Base-by-base conservation (phyloP, 352 stramenopile species). In the Bremia lactucae region DNA sequence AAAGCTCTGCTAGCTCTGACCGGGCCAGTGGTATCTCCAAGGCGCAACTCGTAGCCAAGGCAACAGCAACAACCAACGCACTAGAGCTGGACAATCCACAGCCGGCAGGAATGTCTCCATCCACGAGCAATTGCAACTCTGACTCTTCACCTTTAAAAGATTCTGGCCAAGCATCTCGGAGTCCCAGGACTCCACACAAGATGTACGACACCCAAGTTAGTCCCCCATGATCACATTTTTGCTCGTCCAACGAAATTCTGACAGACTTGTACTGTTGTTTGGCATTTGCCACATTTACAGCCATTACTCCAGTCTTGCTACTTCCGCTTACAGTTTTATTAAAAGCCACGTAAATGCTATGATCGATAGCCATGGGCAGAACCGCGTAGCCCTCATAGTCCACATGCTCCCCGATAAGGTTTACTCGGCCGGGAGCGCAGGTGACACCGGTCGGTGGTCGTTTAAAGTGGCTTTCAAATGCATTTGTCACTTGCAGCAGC, bases 331-430 rank as follows among this genome's bases (percentile, higher is more conserved):
- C 8, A 4, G 42, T 29, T 4, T 31, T 33, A 15, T 23, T 47
- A 25, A 85, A 72, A 2, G 72, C 76, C 34, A 88, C 56, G 18
- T 55, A 67, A 18, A 87, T 62, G 22, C 63, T 66, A 38, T 86
- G 62, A 2, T 62, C 41, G 26, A 93, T 76, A 6, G 83, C 83
- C 68, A 88, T 88, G 40, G 78, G 80, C 15, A 95, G 48, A 40
- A 93, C 83, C 19, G 65, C 61, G 60, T 91, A 94, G 9, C 73
- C 72, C 53, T 93, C 71, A 52, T 95, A 95, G 64, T 93, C 78
- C 28, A 95, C 62, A 53, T 92, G 78, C 62, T 93, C 83, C 2
- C 83, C 83, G 22, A 95, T 89, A 37, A 95, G 62, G 44, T 92
- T 95, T 25, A 93, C 76, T 22, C 83, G 70, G 0, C 83, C 83